These are phyloP conservation scores for Sporothrix pseudoabietina DNA, from an alignment of 2,329 filamentous ascomycete species.

Conservation along the genomic window DNA sequence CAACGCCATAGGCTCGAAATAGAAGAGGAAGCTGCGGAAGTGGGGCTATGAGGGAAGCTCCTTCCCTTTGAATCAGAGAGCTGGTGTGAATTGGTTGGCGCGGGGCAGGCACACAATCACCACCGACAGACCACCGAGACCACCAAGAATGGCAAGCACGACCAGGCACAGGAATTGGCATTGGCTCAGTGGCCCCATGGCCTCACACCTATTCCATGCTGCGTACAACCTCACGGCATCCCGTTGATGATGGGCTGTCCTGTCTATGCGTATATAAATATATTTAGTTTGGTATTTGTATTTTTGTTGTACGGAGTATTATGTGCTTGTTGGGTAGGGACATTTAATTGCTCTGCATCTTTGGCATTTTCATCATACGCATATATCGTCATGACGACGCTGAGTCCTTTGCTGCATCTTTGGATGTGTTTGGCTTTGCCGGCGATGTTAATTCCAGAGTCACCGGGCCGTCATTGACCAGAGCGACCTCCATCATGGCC, in stretches of 20 bases:
- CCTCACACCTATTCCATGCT: neutral
- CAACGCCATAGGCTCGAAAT: conserved; percentile 26
- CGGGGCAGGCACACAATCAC: neutral
- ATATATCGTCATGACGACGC: neutral
- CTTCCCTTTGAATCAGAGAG: neutral
- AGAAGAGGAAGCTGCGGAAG: neutral
- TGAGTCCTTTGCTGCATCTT: neutral
- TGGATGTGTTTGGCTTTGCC: neutral
- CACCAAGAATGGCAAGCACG: neutral
- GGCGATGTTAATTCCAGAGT: conserved; percentile 25
- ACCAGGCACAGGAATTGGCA: neutral
- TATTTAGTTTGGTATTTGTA: no score
- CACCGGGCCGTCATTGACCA: conserved; percentile 83
- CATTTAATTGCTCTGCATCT: neutral
- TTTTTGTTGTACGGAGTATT: neutral
- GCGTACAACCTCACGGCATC: neutral
- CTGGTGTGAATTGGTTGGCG: neutral
- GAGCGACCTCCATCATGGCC: conserved; percentile 96
- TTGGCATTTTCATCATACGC: no score
- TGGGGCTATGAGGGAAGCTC: conserved; percentile 26
- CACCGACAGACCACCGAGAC: neutral
- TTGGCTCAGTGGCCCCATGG: neutral
- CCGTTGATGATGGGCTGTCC: neutral
- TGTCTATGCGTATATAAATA: neutral
- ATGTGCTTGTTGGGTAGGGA: neutral